Evolutionary conservation across 2,329 filamentous ascomycete genomes (phyloP), one percentile per base, ranked within the genome.

Genomic region (Diaporthe citri): DNA sequence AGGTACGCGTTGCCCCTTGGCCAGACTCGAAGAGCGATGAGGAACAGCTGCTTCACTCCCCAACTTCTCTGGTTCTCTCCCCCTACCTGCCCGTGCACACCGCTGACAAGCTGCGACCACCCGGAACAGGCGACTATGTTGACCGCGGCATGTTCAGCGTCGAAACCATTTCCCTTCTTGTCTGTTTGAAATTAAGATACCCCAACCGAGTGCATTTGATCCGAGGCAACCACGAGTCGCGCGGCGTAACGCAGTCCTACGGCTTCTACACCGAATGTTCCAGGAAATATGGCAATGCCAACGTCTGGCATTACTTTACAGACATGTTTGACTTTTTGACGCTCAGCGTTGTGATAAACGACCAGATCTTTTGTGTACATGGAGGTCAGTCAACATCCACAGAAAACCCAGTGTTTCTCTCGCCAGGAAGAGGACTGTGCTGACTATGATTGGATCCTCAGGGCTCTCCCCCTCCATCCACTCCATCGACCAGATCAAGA

Each of bases 311-410:
- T 85, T 97, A 98, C 84, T 99, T 99, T 83, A 99, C 97, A 78
- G 97, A 99, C 86, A 98, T 99, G 96, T 99, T 99, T 85, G 97
- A 99, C 86, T 99, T 97, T 84, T 89, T 99, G 77, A 98, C 96
- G 10, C 88, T 99, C 74, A 97, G 95, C 80, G 97, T 98, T 76
- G 96, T 99, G 77, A 99, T 99, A 83, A 97, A 98, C 83, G 94
- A 99, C 84, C 95, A 98, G 84, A 99, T 99, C 79, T 99, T 99
- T 84, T 99, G 97, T 84, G 97, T 99, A 9, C 97, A 99, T 84
- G 97, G 97, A 83, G 95, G 93, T 87, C 84, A 84, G 82, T 84
- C 64, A n/a, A 46, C 55, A 41, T 34, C 20, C 56, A 46, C 17
- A 3, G 48, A 8, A 3, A 7, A 6, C n/a, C 34, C 62, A 31